Conservation (phyloP, 1,139 yeast species). For the Yamadazyma buinensis region DNA sequence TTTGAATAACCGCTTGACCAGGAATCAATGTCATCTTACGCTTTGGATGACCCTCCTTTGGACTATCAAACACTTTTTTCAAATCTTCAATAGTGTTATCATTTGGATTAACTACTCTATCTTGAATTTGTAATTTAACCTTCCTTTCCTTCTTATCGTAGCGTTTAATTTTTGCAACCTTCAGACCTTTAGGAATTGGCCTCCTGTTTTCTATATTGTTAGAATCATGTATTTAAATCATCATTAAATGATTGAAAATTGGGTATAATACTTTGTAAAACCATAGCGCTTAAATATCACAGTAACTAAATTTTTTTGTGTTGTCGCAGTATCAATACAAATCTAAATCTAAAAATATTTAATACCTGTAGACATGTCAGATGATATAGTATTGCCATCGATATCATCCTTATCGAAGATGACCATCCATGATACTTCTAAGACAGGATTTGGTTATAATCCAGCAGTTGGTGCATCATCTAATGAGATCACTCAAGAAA, state of each 20-base stretch:
- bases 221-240: not conserved
- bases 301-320: too few relatives aligned
- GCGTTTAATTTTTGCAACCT: not conserved
- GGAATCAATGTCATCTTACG: not conserved
- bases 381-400: conserved; percentile 39
- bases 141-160: conserved; percentile 3
- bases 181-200: not conserved
- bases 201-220: not conserved
- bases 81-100: conserved; percentile 17
- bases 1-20: not conserved
- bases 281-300: too few relatives aligned
- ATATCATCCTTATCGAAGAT: conserved; percentile 30
- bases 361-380: conserved; percentile 30
- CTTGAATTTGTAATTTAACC: conserved; percentile 3
- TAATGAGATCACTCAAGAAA: conserved; percentile 35
- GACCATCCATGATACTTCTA: conserved; percentile 31
- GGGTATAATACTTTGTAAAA: conserved; percentile 7
- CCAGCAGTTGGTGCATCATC: conserved; percentile 43
- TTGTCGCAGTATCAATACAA: too few relatives aligned
- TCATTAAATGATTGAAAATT: not conserved
- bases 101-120: conserved; percentile 12
- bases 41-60: not conserved
- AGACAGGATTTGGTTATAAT: conserved; percentile 42
- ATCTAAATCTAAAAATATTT: too few relatives aligned
- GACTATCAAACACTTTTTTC: conserved; percentile 12